A percentile compares a stretch with the other conserved stretches of the same genome.
phyloP scores from a whole-genome alignment of 768 basidiomycete species.

The Gymnopilus junonius region DNA sequence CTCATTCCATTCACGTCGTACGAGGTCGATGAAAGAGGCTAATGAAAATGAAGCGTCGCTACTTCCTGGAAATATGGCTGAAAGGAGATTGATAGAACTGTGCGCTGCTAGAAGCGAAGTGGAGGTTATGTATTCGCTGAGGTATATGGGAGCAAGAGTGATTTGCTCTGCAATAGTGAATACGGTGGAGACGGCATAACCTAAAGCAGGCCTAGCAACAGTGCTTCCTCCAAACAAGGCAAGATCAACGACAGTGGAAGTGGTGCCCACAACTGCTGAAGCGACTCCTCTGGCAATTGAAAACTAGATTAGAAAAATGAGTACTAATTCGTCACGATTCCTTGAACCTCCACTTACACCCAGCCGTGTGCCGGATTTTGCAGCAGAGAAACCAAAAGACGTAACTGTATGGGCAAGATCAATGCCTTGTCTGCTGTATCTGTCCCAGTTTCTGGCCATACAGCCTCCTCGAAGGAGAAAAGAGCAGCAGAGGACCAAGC shows the following conservation, averaged over 20 bases:
- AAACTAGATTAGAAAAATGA: conserved; percentile 53
- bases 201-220: conserved; percentile 61
- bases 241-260: conserved; percentile 64
- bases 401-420: conserved; percentile 69
- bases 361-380: conserved; percentile 67
- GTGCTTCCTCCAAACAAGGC: conserved; percentile 66
- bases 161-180: conserved; percentile 72
- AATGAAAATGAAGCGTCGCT: conserved; percentile 84
- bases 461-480: conserved; percentile 10
- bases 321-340: background rate
- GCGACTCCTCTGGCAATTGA: conserved; percentile 67
- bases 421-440: conserved; percentile 59
- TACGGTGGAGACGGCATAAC: conserved; percentile 61
- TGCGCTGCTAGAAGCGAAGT: conserved; percentile 77
- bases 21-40: conserved; percentile 77
- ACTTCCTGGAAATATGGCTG: conserved; percentile 72
- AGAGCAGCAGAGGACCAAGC: background rate
- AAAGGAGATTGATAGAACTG: conserved; percentile 74
- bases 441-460: conserved; percentile 53
- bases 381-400: conserved; percentile 68
- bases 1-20: conserved; percentile 72
- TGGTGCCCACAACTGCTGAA: conserved; percentile 58
- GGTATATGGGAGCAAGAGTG: conserved; percentile 73
- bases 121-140: conserved; percentile 78
- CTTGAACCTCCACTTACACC: conserved; percentile 52